These are phyloP conservation scores for Diospyros lotus DNA, from an alignment of 148 eudicot species.

Conservation along the genomic window DNA sequence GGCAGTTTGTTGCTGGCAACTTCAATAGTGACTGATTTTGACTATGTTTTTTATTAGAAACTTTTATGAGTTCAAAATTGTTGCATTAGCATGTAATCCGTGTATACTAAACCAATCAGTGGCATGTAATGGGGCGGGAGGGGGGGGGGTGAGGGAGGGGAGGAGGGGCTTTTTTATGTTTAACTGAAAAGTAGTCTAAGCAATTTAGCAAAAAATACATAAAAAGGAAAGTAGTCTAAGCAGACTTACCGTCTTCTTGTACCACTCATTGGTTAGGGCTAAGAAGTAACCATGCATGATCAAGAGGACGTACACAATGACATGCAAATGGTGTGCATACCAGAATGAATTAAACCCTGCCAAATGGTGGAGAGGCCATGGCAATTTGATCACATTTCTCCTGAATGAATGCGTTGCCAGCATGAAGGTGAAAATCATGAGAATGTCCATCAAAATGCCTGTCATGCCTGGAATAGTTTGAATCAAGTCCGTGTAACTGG, in stretches of 20 bases:
- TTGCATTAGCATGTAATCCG: not conserved
- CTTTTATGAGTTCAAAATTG: no score
- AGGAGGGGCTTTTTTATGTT: not conserved
- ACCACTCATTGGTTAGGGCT: slow-evolving; percentile 59
- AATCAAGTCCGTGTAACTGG: slow-evolving; percentile 49
- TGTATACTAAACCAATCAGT: not conserved
- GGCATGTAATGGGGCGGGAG: no score
- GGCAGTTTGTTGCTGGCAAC: no score
- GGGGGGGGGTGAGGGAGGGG: no score
- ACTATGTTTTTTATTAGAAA: no score
- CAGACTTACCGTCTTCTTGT: slow-evolving; percentile 68
- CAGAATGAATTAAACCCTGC: slow-evolving; percentile 95
- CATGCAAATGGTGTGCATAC: slow-evolving; percentile 87
- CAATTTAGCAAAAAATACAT: no score
- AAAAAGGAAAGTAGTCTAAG: not conserved
- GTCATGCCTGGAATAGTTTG: slow-evolving; percentile 51
- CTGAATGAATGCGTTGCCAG: slow-evolving; percentile 82
- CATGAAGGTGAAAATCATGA: slow-evolving; percentile 73
- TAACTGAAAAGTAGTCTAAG: not conserved
- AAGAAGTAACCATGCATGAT: slow-evolving; percentile 73
- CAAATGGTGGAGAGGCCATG: slow-evolving; percentile 57
- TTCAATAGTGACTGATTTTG: no score
- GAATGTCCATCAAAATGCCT: slow-evolving; percentile 59
- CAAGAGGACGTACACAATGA: slow-evolving; percentile 60
- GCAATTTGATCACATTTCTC: slow-evolving; percentile 76